phyloP scores from a whole-genome alignment of 1,284 basidiomycete genomes.

The Athelia psychrophila region DNA sequence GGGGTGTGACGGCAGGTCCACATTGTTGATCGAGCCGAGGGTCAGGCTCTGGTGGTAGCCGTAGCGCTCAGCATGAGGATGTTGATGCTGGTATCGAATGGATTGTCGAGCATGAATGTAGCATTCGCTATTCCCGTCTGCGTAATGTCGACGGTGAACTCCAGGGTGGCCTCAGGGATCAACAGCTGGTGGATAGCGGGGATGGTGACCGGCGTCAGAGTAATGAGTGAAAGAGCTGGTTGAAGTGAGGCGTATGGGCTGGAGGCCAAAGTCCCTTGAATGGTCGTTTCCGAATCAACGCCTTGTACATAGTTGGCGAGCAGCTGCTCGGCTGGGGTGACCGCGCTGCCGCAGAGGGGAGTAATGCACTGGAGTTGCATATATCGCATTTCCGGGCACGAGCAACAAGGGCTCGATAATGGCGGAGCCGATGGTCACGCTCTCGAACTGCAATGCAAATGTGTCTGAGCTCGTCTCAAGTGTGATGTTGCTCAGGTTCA shows the following conservation, averaged over 20 bases:
- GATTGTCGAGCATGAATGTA: no score
- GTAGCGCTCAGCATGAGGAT: no score
- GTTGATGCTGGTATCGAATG: no score
- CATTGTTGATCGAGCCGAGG: no score
- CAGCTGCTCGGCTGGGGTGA: conserved; percentile 50
- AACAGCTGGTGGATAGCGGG: conserved; percentile 43
- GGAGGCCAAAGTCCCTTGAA: conserved; percentile 56
- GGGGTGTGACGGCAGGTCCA: no score
- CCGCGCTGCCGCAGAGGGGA: conserved; percentile 56
- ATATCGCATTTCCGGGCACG: conserved; percentile 49
- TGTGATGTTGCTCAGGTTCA: no score
- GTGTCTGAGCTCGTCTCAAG: conserved; percentile 64
- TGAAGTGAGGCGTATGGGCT: conserved; percentile 64
- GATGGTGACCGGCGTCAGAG: conserved; percentile 43
- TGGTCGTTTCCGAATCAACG: conserved; percentile 45
- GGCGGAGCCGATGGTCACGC: conserved; percentile 60
- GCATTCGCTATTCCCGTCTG: conserved; percentile 48
- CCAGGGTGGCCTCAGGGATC: conserved; percentile 43
- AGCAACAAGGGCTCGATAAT: conserved; percentile 54
- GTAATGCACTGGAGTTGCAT: conserved; percentile 66
- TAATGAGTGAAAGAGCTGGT: conserved; percentile 54
- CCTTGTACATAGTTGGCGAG: conserved; percentile 70
- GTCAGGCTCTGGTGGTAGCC: no score
- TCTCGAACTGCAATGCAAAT: conserved; percentile 60
- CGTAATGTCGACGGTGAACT: conserved; percentile 48